These are phyloP conservation scores for Corylus americana DNA, from an alignment of 306 rosid genomes.

Conservation along the genomic window DNA sequence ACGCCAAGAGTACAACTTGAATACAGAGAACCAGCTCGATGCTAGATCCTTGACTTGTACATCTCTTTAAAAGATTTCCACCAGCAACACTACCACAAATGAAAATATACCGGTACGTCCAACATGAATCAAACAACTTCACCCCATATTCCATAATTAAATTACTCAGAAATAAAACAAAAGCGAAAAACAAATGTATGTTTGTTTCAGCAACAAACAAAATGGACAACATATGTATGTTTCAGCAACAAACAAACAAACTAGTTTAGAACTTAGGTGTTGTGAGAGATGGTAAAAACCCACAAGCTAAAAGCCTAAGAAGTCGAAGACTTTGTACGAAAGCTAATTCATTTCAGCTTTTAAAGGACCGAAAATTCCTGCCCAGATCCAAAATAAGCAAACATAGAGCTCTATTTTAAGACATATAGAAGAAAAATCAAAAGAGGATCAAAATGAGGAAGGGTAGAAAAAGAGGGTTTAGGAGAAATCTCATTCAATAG, in stretches of 20 bases:
- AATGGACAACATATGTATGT: background rate
- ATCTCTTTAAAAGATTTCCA: slow-evolving; percentile 66
- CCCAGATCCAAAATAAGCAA: too few species aligned
- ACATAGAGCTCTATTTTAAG: too few species aligned
- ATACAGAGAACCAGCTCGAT: slow-evolving; percentile 50
- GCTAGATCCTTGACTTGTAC: slow-evolving; percentile 44
- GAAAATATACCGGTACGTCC: background rate
- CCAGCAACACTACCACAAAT: slow-evolving; percentile 72
- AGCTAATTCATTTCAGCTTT: slow-evolving; percentile 25
- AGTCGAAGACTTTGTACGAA: slow-evolving; percentile 10
- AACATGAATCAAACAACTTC: background rate
- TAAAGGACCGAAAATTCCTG: background rate
- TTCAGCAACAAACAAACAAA: background rate
- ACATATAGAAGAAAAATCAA: too few species aligned
- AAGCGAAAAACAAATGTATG: background rate
- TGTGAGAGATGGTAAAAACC: slow-evolving; percentile 17
- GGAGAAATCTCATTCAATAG: too few species aligned
- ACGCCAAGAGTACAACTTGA: slow-evolving; percentile 70
- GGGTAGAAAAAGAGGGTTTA: too few species aligned
- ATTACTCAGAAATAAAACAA: background rate
- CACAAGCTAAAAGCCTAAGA: slow-evolving; percentile 27
- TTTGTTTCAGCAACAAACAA: background rate
- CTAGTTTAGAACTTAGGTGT: slow-evolving; percentile 32
- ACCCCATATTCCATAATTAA: slow-evolving; percentile 4
- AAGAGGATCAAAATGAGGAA: too few species aligned